Conservation (phyloP, 345 rosid species). For the Carallia pectinifolia region DNA sequence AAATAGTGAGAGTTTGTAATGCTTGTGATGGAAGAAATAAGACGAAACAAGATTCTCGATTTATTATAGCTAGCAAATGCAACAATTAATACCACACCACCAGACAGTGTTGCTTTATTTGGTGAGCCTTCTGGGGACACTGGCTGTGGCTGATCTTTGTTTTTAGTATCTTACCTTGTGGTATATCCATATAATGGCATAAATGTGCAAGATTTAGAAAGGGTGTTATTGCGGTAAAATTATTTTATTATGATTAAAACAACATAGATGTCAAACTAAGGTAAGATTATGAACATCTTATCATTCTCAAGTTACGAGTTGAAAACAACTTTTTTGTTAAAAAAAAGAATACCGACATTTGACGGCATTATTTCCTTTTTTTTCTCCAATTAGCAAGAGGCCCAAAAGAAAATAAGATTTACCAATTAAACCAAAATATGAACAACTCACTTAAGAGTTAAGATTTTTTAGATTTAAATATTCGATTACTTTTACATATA, state of each 20-base stretch:
- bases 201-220: slow-evolving; percentile 22
- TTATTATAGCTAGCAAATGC: slow-evolving; percentile 44
- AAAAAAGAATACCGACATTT: no score
- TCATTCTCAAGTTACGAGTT: no score
- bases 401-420: background rate
- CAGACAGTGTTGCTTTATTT: slow-evolving; percentile 42
- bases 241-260: no score
- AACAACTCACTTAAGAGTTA: background rate
- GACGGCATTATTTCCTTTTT: background rate
- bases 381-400: background rate
- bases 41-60: slow-evolving; percentile 32
- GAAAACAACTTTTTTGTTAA: no score
- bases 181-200: slow-evolving; percentile 24
- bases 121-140: slow-evolving; percentile 49
- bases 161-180: slow-evolving; percentile 16
- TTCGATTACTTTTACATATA: no score
- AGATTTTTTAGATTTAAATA: no score
- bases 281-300: background rate
- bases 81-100: slow-evolving; percentile 39
- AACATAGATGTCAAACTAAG: slow-evolving; percentile 13
- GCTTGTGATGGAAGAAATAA: slow-evolving; percentile 50
- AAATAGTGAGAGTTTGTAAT: slow-evolving; percentile 24
- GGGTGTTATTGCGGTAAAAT: no score
- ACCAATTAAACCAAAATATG: no score
- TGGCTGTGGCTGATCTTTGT: slow-evolving; percentile 22